Base-by-base conservation (phyloP, 2,329 filamentous ascomycete species). In the Phialophora chinensis region DNA sequence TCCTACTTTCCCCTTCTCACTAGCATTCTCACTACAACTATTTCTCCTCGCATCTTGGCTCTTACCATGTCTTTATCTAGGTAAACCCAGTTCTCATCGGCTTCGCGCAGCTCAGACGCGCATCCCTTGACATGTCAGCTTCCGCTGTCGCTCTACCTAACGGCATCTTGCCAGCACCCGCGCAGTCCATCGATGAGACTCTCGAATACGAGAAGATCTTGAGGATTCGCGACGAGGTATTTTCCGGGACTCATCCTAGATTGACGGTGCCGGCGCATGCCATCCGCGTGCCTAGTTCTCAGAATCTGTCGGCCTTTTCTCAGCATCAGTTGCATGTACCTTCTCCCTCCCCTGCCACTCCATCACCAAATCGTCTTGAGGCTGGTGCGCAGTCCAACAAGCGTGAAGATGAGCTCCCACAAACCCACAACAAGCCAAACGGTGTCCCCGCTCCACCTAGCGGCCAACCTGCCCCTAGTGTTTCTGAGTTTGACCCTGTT, bases 151-250 rank as follows among this genome's bases (percentile, higher is more conserved):
- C 67, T 50, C 60, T 72, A 55, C 65, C 67, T 25, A 73, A 72
- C 74, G 72, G 76, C 78, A 55, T 68, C 57, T 42, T 68, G 62
- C 71, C 69, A 14, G 14, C 52, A 33, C n/a, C 71, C 50, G 72
- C 73, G 33, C 68, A 74, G 62, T 72, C 75, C 71, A 76, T 83
- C 66, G 81, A 84, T 74, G 87, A 90, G 75, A 79, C 90, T 58
- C 79, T 83, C 73, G 87, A 93, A 79, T 95, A 92, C 82, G 86
- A 90, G 75, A 92, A 90, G 80, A 91, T 98, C 74, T 78, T 96
- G 75, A 87, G 84, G 72, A 88, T 98, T 78, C 90, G 89, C 79
- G 91, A 97, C 82, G 85, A 88, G 72, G 86, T 98, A 73, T 83
- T 95, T 76, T 87, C 91, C 77, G 93, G 93, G 75, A 88, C 85